phyloP scores from a whole-genome alignment of 768 basidiomycete species.

The Rubroboletus satanas region DNA sequence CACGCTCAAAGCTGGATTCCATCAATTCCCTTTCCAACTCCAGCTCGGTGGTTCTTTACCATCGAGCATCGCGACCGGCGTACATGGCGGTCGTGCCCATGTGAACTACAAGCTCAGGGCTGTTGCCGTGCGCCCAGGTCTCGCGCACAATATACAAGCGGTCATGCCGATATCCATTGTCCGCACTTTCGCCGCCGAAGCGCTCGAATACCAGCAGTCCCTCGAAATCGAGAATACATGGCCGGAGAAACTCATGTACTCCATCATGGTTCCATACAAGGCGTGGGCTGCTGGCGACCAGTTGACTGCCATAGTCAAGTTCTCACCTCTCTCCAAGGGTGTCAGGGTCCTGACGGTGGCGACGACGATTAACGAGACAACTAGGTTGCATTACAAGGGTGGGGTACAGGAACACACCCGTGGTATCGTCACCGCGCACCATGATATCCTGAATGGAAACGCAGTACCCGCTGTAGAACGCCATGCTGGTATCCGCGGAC shows the following conservation, averaged over 20 bases:
- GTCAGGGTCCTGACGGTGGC: slow-evolving; percentile 62
- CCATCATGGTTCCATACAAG: slow-evolving; percentile 89
- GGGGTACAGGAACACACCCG: slow-evolving; percentile 59
- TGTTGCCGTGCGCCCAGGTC: slow-evolving; percentile 71
- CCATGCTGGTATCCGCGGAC: background rate
- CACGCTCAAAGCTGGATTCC: slow-evolving; percentile 94
- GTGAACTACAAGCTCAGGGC: slow-evolving; percentile 91
- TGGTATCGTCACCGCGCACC: slow-evolving; percentile 56
- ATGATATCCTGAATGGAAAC: slow-evolving; percentile 63
- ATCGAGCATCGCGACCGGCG: slow-evolving; percentile 59
- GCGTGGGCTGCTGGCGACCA: slow-evolving; percentile 92
- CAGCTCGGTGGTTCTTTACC: slow-evolving; percentile 83
- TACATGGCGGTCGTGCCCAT: slow-evolving; percentile 51
- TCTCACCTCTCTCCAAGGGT: slow-evolving; percentile 84
- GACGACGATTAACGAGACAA: slow-evolving; percentile 71
- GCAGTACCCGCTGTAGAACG: slow-evolving; percentile 37
- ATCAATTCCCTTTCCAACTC: slow-evolving; percentile 89
- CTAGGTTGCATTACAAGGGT: slow-evolving; percentile 54
- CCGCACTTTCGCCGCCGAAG: slow-evolving; percentile 72
- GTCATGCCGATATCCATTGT: slow-evolving; percentile 60
- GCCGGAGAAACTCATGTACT: slow-evolving; percentile 97
- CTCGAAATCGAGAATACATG: slow-evolving; percentile 96
- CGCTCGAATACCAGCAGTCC: slow-evolving; percentile 93
- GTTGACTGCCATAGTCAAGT: slow-evolving; percentile 78
- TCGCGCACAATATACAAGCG: slow-evolving; percentile 64